Base-by-base conservation (phyloP, 2,329 filamentous ascomycete species). In the Fusarium mexicanum region DNA sequence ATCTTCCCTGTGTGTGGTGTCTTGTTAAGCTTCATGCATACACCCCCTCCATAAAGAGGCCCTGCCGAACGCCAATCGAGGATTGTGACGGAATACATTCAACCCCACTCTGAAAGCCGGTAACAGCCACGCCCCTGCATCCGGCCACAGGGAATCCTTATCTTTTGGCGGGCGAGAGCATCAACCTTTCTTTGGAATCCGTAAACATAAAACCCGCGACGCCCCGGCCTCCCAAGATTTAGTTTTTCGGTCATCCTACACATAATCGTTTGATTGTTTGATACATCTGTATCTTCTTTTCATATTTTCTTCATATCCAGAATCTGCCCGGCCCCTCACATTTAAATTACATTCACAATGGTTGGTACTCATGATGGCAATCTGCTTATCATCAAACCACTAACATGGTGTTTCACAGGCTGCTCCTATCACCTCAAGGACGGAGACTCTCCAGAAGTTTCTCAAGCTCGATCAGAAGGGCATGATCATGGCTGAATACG, bases 401-500 rank as follows among this genome's bases (percentile, higher is more conserved):
- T 35, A 35, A 35, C 33, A 35, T 35, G 6, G 13, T 14, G 33
- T 8, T 14, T 2, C 2, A 14, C 29, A 78, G 76, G 70, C 76
- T 62, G 20, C 67, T 47, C 61, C 74, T 4, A 61, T 70, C 1
- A 75, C 69, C 41, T 78, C 76, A 66, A 64, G 76, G 70, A 78
- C 76, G 61, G 82, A 83, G 59, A 84, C 79, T 74, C 91, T 98
- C 84, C 87, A 92, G 85, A 98, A 98, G 86, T 98, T 96, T 90
- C 91, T 96, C 86, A 88, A 88, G 81, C 93, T 98, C 80, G 92
- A 95, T 84, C 96, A 98, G 88, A 94, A 93, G 84, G 95, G 95
- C 84, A 87, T 87, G 79, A 88, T 97, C 82, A 96, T 98, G 85
- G 96, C 95, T 82, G 96, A 98, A 87, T 98, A 98, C 87, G 91